Evolutionary conservation across 2,329 filamentous ascomycete species (phyloP).

Genomic region (Botrytis aclada): DNA sequence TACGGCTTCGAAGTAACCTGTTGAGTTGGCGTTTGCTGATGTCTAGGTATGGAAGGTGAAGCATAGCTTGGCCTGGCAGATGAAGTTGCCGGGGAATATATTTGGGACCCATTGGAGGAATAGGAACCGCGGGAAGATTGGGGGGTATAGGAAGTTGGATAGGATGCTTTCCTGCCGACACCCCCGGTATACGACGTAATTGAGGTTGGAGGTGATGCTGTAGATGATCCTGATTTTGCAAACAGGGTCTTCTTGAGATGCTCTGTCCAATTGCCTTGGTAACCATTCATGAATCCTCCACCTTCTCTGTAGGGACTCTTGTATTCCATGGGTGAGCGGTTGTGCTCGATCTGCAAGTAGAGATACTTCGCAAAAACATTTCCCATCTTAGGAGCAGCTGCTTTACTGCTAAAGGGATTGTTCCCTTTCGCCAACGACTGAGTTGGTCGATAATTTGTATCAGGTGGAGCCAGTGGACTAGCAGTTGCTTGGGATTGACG

Average conservation of each 20-base stretch:
- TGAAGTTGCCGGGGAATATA: slow-evolving; percentile 16
- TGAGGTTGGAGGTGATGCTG: slow-evolving; percentile 6
- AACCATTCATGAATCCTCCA: slow-evolving; percentile 60
- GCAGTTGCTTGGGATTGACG: slow-evolving; percentile 6
- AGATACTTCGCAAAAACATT: slow-evolving; percentile 38
- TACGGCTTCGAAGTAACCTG: slow-evolving; percentile 18
- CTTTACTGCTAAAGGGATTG: slow-evolving; percentile 31
- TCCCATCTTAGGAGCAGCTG: slow-evolving; percentile 18
- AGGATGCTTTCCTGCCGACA: neutral
- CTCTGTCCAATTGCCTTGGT: slow-evolving; percentile 46
- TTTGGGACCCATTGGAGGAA: slow-evolving; percentile 10
- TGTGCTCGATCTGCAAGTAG: slow-evolving; percentile 60
- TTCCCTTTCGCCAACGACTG: slow-evolving; percentile 24
- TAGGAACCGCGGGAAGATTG: neutral
- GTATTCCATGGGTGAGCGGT: slow-evolving; percentile 55
- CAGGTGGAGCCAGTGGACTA: slow-evolving; percentile 23
- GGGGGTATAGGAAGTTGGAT: neutral
- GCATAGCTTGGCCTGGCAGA: slow-evolving; percentile 1
- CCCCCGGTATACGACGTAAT: slow-evolving; percentile 18
- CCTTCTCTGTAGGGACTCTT: slow-evolving; percentile 55
- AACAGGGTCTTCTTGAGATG: slow-evolving; percentile 35
- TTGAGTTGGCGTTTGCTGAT: slow-evolving; percentile 22
- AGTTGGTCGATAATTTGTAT: slow-evolving; percentile 24
- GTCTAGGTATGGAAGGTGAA: slow-evolving; percentile 17
- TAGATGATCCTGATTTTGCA: slow-evolving; percentile 24